Conservation (phyloP, 208 protist genomes). For the Wallacemonas rigidus region DNA sequence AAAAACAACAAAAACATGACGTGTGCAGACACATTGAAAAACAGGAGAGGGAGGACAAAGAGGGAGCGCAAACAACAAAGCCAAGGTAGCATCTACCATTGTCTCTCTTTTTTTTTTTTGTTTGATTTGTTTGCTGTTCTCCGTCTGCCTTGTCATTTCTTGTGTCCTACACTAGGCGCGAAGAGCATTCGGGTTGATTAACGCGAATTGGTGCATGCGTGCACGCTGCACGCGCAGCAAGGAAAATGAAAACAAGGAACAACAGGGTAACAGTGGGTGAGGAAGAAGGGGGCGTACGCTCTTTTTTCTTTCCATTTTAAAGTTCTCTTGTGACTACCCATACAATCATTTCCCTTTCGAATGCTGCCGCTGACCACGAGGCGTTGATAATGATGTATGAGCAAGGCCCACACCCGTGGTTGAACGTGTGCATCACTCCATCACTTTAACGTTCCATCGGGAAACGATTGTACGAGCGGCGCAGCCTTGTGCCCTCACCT, state of each 20-base stretch:
- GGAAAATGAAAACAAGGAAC: constrained; percentile 2
- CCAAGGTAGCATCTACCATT: no score
- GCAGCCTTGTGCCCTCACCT: no score
- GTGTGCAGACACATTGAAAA: neutral
- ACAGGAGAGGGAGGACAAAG: no score
- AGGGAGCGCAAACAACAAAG: no score
- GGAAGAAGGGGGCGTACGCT: neutral
- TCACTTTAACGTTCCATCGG: no score
- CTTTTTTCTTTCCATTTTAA: neutral
- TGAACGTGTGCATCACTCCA: no score
- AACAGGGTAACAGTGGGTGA: neutral
- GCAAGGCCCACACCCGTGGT: no score
- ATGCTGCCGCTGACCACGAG: no score
- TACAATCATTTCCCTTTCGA: no score
- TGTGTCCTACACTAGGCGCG: neutral
- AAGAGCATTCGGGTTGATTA: neutral
- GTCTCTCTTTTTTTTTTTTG: neutral
- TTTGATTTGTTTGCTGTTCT: neutral
- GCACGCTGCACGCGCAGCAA: neutral
- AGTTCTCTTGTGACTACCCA: no score
- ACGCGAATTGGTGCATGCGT: neutral
- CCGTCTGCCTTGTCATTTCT: neutral
- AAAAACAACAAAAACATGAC: neutral
- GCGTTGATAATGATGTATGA: no score
- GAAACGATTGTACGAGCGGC: no score